phyloP scores from a whole-genome alignment of 2,329 filamentous ascomycete species.

The Paraconiothyrium sp. region DNA sequence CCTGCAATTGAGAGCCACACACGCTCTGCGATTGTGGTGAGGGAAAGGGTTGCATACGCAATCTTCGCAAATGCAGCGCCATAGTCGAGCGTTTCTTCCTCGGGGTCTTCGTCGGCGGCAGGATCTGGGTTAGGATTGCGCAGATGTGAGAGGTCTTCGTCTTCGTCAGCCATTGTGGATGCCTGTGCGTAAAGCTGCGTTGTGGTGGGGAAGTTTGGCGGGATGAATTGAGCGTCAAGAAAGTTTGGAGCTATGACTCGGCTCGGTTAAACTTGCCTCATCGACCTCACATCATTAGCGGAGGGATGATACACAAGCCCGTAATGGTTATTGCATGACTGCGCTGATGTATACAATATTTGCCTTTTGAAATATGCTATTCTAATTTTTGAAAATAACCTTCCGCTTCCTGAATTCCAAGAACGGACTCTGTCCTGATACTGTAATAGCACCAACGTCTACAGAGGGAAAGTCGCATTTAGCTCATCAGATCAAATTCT shows the following conservation, averaged over 20 bases:
- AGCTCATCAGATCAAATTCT: too few species aligned
- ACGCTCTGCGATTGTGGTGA: slow-evolving; percentile 1
- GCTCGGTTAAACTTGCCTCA: slow-evolving; percentile 24
- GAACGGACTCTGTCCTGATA: too few species aligned
- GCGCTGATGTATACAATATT: too few species aligned
- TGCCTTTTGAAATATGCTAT: too few species aligned
- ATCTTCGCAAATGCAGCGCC: slow-evolving; percentile 70
- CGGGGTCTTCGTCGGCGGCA: slow-evolving; percentile 66
- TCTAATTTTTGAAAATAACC: too few species aligned
- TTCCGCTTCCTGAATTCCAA: too few species aligned
- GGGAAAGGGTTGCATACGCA: slow-evolving; percentile 52
- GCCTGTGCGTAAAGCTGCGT: neutral
- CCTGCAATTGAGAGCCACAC: neutral
- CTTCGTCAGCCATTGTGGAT: slow-evolving; percentile 46
- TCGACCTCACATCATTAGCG: neutral
- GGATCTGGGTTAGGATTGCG: slow-evolving; percentile 27
- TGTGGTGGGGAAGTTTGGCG: slow-evolving; percentile 15
- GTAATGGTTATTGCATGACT: too few species aligned
- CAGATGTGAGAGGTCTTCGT: slow-evolving; percentile 45
- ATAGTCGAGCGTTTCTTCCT: slow-evolving; percentile 83
- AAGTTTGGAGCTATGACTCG: slow-evolving; percentile 26
- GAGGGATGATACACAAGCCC: neutral
- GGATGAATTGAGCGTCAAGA: slow-evolving; percentile 14
- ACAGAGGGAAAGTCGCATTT: too few species aligned
- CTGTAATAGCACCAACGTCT: too few species aligned